These are phyloP conservation scores for Penicillium paxilli DNA, from an alignment of 495 filamentous ascomycete species.

Conservation along the genomic window DNA sequence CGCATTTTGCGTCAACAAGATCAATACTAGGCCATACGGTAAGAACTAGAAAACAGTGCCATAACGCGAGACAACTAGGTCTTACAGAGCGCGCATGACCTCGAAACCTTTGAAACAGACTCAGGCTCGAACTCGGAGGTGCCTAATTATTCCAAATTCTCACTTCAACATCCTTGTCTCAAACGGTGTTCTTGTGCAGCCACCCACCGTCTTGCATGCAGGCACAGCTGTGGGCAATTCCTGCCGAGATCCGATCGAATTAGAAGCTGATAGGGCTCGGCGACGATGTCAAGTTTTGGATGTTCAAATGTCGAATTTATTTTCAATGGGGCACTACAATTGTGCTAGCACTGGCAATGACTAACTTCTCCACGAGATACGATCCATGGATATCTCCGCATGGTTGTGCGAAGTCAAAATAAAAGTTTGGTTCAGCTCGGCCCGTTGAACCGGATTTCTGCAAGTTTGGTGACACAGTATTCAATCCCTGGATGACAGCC, in stretches of 20 bases:
- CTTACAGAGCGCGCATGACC: background rate
- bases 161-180: too few relatives aligned
- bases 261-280: background rate
- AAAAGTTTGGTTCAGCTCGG: slow-evolving; percentile 3
- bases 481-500: background rate
- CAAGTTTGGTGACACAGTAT: too few relatives aligned
- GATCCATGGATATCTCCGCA: background rate
- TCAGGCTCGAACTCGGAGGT: background rate
- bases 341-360: too few relatives aligned
- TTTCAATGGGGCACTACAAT: background rate
- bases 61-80: background rate
- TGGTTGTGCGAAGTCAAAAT: background rate
- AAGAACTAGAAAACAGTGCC: background rate
- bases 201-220: background rate
- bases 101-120: background rate
- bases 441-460: too few relatives aligned
- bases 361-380: too few relatives aligned
- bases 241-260: slow-evolving; percentile 1
- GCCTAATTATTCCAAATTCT: too few relatives aligned
- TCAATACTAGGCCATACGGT: background rate
- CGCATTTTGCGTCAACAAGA: too few relatives aligned
- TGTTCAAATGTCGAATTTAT: background rate
- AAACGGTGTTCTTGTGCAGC: background rate
- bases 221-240: background rate
- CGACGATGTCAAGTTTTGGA: background rate